Evolutionary conservation across 1,139 yeast species (phyloP), one percentile per base, ranked within the genome.

Genomic region (Spencermartinsiella ligniputridi): DNA sequence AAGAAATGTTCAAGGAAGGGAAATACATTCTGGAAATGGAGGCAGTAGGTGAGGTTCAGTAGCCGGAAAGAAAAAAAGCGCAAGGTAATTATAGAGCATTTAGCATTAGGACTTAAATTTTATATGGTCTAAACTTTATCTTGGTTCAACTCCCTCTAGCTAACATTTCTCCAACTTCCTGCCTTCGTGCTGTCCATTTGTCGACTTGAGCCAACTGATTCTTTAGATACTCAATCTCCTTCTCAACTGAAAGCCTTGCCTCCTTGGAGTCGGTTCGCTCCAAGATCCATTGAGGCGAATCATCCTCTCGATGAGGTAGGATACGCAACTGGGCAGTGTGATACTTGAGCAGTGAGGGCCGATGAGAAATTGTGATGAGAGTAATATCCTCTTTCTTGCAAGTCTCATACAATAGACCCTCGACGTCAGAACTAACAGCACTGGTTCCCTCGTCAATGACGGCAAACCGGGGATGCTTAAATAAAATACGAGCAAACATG

Each of bases 391-490:
- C 80, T 47, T 69, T 70, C 58, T 80, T 84, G 63, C 90, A 74
- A 52, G 83, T 66, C 59, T 87, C 95, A 65, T 89, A 90, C 48
- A 90, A 71, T 52, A 82, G 78, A 54, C 90, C 97, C 65, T 90
- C 97, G 61, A 87, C 90, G 64, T 90, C 97, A 32, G 86, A 83
- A 48, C 90, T 81, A 13, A 90, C 92, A 0, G 97, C 97, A 60
- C 89, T 86, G 9, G 97, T 90, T 27, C 95, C 87, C 65, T 90
- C 97, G 66, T 90, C 97, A 52, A 90, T 74, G 4, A 90, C 79
- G 2, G 90, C 92, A 64, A 86, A 85, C 61, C 76, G 76, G 37
- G 96, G 96, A 44, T 76, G 75, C 63, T 85, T 86, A 68, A 84
- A 88, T 55, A 90, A 71, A 4, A 90, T 78, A 56, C 97, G 74